Base-by-base conservation (phyloP, 78 protist species). In the Anaeramoeba flamelloides region DNA sequence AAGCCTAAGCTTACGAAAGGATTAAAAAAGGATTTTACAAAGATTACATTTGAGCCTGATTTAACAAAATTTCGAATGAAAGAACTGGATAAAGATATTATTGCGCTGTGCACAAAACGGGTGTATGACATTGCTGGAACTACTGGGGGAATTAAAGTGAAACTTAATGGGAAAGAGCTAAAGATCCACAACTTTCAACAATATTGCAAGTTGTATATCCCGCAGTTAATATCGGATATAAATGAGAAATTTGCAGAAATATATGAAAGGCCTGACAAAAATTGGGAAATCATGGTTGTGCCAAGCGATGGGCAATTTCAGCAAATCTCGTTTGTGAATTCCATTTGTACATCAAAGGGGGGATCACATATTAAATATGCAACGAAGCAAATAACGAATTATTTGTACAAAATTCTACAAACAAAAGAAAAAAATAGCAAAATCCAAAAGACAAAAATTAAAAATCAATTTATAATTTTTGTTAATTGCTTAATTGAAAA, bases 401-500 rank as follows among this genome's bases (percentile, higher is more conserved):
- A 39, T 41, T 37, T 86, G 53, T 26, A 41, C n/a, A 90, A 85
- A 12, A 36, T 26, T 22, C 1, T 88, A 30, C 81, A 74, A 77
- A 91, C 84, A 76, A 83, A 85, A 77, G 75, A 77, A 79, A 80
- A 81, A 85, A 76, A 75, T 2, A 26, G 1, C 69, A 8, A 17
- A 26, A 17, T 53, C 69, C 8, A 53, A 82, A 90, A 86, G 34
- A 31, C 30, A 53, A 86, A 87, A 53, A 80, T 94, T 81, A 91
- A 89, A 77, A 41, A 80, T 75, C 90, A 88, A 79, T 41, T 94
- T 75, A 85, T 78, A 79, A 38, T 95, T 74, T 98, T 96, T 81
- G 87, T 96, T 83, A 94, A 92, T 84, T 80, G 89, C 38, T 87
- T 92, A 64, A 90, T 98, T 77, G 95, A 90, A 77, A 95, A 98